Base-by-base conservation (phyloP, 139 green algal genomes). In the Nannochloris sp. region DNA sequence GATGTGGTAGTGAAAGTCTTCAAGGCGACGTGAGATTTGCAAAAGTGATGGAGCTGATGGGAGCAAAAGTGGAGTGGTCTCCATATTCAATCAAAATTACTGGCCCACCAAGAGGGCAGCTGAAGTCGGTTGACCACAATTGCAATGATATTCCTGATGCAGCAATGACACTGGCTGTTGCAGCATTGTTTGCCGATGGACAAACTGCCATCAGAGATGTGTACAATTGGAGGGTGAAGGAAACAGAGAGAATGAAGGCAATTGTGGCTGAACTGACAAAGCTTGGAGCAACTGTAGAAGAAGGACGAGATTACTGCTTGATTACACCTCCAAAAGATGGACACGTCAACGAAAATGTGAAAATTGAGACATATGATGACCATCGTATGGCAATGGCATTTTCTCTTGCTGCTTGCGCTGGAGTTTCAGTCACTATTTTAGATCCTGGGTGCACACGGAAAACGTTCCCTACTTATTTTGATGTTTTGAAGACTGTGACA, bases 91-190 rank as follows among this genome's bases (percentile, higher is more conserved):
- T 99, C 76, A 95, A 75, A 19, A 85, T 98, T 67, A 96, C 86
- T 23, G 81, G 81, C 16, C 80, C 81, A 2, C 60, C 75, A 8
- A 72, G 72, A 34, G 68, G 72, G 5, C 34, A 78, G 66, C 76
- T 99, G 18, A 83, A 87, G 44, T 90, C 76, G 19, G 82, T 98
- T 16, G 93, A 99, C 80, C 85, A 96, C 59, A 86, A 98, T 80
- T 97, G 92, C 83, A 96, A 96, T 75, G 88, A 95, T 75, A 99
- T 99, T 64, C 94, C 94, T 3, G 94, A 99, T 70, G 94, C 95
- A 18, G 94, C 94, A 24, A 99, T 99, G 93, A 99, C 93, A 15
- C 70, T 95, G 40, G 93, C 93, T 11, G 93, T 98, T 8, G 89
- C 86, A 3, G 93, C 93, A 3, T 81, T 97, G 14, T 96, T 96